Base-by-base conservation (phyloP, 78 protist genomes). In the Dictyostelium brefeldianum region DNA sequence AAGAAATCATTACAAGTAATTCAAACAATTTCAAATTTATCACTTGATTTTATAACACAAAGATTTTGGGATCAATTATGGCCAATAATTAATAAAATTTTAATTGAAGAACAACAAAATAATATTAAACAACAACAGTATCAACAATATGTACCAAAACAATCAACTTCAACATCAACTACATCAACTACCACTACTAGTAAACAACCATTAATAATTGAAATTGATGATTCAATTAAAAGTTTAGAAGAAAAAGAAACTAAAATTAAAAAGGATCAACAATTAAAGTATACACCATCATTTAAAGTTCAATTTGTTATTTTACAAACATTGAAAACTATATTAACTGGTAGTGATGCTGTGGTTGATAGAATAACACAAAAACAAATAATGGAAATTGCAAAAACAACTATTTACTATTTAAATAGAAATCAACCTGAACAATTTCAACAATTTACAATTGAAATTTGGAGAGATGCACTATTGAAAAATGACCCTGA, bases 11-110 rank as follows among this genome's bases (percentile, higher is more conserved):
- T 87, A 12, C 41, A 87, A 25, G 65, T 87, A 27, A 56, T 87
- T 51, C 83, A 77, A 48, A 65, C 83, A 36, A 87, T 87, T 48
- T 43, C 93, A 17, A 74, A 65, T 5, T 31, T 87, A 12, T 22
- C 93, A 15, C 36, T 56, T 2, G 93, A 87, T 9, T 87, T 87
- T 31, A 74, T 87, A 20, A 27, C 80, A 4, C 84, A 74, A 43
- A 74, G 93, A 78, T 87, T 78, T 31, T 87, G 93, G 93, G 73
- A 47, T 20, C 78, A 87, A 31, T 51, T 87, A 48, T 87, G 81
- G 78, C 93, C 93, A 43, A 56, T 87, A 2, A 31, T 87, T 6
- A 25, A 47, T 31, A 43, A n/a, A 7, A 59, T 87, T 7, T n/a
- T 87, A 11, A 17, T 29, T 17, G 20, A 78, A 17, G 93, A 87